Evolutionary conservation across 768 basidiomycete species (phyloP), one percentile per base, ranked within the genome.

Genomic region (Leucosporidium yakuticum): DNA sequence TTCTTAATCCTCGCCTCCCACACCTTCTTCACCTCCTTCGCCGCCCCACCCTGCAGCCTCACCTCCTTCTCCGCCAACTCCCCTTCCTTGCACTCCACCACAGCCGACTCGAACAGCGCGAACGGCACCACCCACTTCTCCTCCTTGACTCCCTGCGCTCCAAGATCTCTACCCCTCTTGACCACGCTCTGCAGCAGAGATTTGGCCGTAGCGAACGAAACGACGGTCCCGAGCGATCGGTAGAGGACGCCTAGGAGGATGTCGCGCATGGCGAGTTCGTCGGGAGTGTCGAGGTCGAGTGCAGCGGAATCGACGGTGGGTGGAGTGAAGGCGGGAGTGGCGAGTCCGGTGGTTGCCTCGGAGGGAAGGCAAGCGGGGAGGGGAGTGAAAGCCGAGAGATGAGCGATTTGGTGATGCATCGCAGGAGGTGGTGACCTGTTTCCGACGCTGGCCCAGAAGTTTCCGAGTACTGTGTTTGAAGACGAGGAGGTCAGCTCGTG

Each of bases 161-260:
- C 27, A 23, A 54, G 64, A 1, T 39, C 32, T 4, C 63, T 20
- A 2, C 39, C 39, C 14, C 39, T 44, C 39, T 44, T 44, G 39
- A 44, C 39, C 11, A 44, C 39, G 39, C 14, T 44, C 14, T 44
- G 39, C 17, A 44, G 39, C 14, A 44, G 14, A 8, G 39, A 44
- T 21, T 60, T 61, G 23, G 56, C 56, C 20, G 54, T 31, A 51
- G 64, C 47, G 68, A 47, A 67, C 29, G 48, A 47, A 0, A 17
- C 36, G 51, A 53, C 31, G 8, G 62, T 56, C 6, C 63, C 65
- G 20, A 69, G 57, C 2, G 58, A 36, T 39, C 63, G 27, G 63
- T 73, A 73, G 3, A 73, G 65, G 25, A 29, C 60, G 32, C 68
- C 68, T 60, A 73, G 71, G 44, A 73, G 63, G 29, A 73, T 65